Percentiles rank a stretch among this genome's conserved stretches.
Evolutionary conservation across 352 stramenopile species (phyloP).

Genomic region (Pythium phragmitis): DNA sequence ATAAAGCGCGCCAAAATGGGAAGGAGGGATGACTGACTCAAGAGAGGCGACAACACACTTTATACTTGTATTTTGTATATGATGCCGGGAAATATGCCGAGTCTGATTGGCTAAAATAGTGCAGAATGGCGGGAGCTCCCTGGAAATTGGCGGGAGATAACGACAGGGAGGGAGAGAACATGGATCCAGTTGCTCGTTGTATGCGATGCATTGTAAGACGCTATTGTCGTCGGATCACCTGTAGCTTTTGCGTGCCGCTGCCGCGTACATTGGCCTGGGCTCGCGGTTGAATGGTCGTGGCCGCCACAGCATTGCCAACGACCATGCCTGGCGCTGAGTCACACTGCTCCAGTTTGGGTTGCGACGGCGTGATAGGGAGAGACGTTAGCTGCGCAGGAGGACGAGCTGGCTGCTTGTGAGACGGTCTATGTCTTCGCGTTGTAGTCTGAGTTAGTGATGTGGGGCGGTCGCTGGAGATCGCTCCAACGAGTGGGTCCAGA

Average conservation of each 20-base stretch:
- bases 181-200: neutral
- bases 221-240: neutral
- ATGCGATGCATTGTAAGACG: too few species aligned
- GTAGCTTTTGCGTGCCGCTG: constrained; percentile 1
- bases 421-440: constrained; percentile 7
- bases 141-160: constrained; percentile 8
- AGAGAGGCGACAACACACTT: constrained; percentile 13
- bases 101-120: constrained; percentile 20
- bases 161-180: neutral
- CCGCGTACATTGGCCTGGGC: neutral
- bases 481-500: neutral
- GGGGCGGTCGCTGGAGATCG: neutral
- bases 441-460: neutral
- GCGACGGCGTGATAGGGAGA: neutral
- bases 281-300: neutral
- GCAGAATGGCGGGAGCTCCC: constrained; percentile 1
- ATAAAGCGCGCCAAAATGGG: constrained; percentile 38
- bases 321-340: neutral
- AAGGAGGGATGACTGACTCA: neutral
- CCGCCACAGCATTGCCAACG: neutral
- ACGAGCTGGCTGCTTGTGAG: neutral
- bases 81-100: neutral
- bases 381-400: constrained; percentile 5
- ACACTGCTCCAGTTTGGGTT: neutral
- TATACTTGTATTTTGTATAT: constrained; percentile 21